phyloP scores from a whole-genome alignment of 352 stramenopile species.

The Peronosclerospora sorghi region DNA sequence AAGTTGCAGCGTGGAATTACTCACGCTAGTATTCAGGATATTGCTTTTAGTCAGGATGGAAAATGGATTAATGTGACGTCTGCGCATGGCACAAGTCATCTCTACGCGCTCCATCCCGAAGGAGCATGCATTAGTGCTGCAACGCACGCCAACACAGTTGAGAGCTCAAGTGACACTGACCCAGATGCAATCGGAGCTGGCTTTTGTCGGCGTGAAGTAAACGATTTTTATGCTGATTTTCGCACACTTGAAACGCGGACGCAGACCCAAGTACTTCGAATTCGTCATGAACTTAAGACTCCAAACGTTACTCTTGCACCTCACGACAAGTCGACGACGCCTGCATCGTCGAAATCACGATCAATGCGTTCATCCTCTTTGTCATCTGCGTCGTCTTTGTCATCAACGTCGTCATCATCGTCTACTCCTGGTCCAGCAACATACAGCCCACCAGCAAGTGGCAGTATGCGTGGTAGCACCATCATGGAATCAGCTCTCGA shows the following conservation, averaged over 20 bases:
- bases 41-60: conserved; percentile 70
- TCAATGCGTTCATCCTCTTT: conserved; percentile 24
- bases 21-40: conserved; percentile 70
- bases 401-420: conserved; percentile 27
- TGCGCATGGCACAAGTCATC: conserved; percentile 72
- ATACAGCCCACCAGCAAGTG: conserved; percentile 12
- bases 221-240: conserved; percentile 64
- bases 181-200: conserved; percentile 8
- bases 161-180: conserved; percentile 12
- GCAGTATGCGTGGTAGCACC: conserved; percentile 21
- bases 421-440: conserved; percentile 12
- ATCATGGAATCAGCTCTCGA: conserved; percentile 58
- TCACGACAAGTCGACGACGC: conserved; percentile 7
- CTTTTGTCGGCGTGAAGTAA: conserved; percentile 34
- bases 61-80: conserved; percentile 85
- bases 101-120: conserved; percentile 74
- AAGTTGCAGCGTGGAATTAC: conserved; percentile 83
- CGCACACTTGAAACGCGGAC: conserved; percentile 52
- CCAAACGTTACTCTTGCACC: conserved; percentile 5
- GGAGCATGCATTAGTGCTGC: conserved; percentile 55
- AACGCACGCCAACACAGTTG: conserved; percentile 43
- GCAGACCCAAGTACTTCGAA: conserved; percentile 58
- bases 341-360: conserved; percentile 14
- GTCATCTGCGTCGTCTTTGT: conserved; percentile 27
- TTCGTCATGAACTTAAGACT: conserved; percentile 46